phyloP scores from a whole-genome alignment of 1,284 basidiomycete species.

The Rhodotorula mucilaginosa region DNA sequence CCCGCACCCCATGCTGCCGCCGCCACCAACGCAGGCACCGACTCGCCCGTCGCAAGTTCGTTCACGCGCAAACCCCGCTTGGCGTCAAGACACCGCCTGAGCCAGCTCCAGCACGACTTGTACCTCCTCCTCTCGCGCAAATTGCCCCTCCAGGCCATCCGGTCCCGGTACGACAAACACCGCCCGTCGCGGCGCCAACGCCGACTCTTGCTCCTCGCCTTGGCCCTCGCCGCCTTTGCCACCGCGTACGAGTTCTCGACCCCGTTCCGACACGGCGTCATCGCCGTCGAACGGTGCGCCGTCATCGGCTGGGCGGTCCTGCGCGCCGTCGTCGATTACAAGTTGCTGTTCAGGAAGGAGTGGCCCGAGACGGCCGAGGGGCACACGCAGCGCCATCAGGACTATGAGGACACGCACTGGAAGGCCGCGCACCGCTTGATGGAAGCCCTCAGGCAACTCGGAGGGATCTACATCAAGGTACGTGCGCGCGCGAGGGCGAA shows the following conservation, averaged over 20 bases:
- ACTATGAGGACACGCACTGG: slow-evolving; percentile 58
- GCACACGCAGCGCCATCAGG: slow-evolving; percentile 52
- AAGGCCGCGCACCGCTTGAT: slow-evolving; percentile 75
- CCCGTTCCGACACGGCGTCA: slow-evolving; percentile 52
- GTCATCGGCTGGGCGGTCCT: slow-evolving; percentile 53
- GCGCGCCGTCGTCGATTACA: slow-evolving; percentile 73
- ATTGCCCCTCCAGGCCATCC: slow-evolving; percentile 1
- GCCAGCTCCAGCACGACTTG: slow-evolving; percentile 15
- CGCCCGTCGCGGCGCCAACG: background rate
- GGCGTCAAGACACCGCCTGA: slow-evolving; percentile 2
- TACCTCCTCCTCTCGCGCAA: slow-evolving; percentile 3
- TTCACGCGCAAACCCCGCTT: slow-evolving; percentile 8
- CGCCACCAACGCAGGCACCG: background rate
- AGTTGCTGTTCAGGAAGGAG: slow-evolving; percentile 63
- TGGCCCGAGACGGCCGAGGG: slow-evolving; percentile 38
- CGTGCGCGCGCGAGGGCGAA: no score
- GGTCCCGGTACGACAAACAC: background rate
- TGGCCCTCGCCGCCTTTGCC: slow-evolving; percentile 12
- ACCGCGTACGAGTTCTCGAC: slow-evolving; percentile 49
- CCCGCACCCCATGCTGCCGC: background rate
- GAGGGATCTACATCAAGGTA: slow-evolving; percentile 92
- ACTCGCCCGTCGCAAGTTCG: slow-evolving; percentile 2
- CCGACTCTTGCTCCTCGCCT: slow-evolving; percentile 1
- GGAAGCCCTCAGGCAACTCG: slow-evolving; percentile 77
- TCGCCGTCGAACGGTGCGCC: slow-evolving; percentile 61